phyloP scores from a whole-genome alignment of 1,139 yeast genomes.

The Taphrina communis region DNA sequence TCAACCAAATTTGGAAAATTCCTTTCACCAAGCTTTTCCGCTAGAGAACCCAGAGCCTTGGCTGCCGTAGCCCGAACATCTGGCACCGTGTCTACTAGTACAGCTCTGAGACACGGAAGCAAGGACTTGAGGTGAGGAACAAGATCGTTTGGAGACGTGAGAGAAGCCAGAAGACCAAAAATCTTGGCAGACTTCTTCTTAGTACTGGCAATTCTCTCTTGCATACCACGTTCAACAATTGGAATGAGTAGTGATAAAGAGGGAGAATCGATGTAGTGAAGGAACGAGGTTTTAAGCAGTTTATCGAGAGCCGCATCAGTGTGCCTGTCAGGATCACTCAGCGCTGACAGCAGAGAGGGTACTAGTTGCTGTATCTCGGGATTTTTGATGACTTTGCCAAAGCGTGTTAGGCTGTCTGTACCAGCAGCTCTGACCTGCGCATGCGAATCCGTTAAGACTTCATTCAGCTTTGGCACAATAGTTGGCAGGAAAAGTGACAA shows the following conservation, averaged over 20 bases:
- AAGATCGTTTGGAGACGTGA: conserved; percentile 86
- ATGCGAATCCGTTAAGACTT: conserved; percentile 91
- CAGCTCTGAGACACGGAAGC: conserved; percentile 81
- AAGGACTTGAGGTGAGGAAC: conserved; percentile 79
- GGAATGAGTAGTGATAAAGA: conserved; percentile 90
- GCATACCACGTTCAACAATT: conserved; percentile 94
- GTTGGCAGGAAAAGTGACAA: conserved; percentile 84
- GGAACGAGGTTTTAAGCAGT: conserved; percentile 87
- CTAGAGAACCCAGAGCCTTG: conserved; percentile 93
- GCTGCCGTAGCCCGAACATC: conserved; percentile 97
- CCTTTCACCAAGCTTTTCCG: conserved; percentile 94
- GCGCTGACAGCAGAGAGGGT: conserved; percentile 87
- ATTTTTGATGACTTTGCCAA: conserved; percentile 95
- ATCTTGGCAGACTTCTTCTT: conserved; percentile 96
- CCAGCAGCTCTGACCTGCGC: conserved; percentile 97
- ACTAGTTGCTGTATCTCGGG: conserved; percentile 94
- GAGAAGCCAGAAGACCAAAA: conserved; percentile 97
- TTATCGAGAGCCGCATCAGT: conserved; percentile 89
- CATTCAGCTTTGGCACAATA: conserved; percentile 94
- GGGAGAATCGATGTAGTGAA: conserved; percentile 97
- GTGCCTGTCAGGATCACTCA: conserved; percentile 90
- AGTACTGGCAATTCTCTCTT: conserved; percentile 86
- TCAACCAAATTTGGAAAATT: conserved; percentile 92
- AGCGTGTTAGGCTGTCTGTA: conserved; percentile 81
- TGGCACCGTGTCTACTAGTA: conserved; percentile 99